Percentiles rank a stretch among this genome's conserved stretches.
These are phyloP conservation scores for Psilocybe tampanensis DNA, from an alignment of 768 basidiomycete species.

Conservation along the genomic window DNA sequence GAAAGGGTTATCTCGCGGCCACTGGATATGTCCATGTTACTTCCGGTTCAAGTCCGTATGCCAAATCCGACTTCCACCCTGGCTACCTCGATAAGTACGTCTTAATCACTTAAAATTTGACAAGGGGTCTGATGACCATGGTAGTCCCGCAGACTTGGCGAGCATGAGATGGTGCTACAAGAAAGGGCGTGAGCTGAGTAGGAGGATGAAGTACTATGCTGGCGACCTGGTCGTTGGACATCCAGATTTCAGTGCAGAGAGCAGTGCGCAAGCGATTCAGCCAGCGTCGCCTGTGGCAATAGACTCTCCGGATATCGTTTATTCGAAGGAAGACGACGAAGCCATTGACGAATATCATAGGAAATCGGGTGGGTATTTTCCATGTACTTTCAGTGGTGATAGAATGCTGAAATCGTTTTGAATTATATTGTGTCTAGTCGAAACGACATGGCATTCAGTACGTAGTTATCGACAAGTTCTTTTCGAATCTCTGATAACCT, in stretches of 20 bases:
- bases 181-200: conserved; percentile 50
- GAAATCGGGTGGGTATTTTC: conserved; percentile 27
- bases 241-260: conserved; percentile 36
- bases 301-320: conserved; percentile 37
- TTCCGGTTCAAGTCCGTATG: conserved; percentile 40
- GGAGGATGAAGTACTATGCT: conserved; percentile 51
- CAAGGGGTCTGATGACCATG: neutral
- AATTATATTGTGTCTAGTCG: conserved; percentile 22
- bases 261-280: conserved; percentile 30
- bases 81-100: conserved; percentile 47
- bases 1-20: conserved; percentile 48
- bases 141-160: conserved; percentile 44
- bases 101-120: neutral
- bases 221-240: conserved; percentile 39
- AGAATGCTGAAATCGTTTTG: too few species aligned
- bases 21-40: conserved; percentile 51
- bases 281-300: conserved; percentile 32
- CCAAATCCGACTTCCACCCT: conserved; percentile 46
- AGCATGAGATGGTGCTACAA: conserved; percentile 58
- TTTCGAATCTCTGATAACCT: neutral
- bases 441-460: conserved; percentile 46
- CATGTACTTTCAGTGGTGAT: neutral
- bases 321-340: conserved; percentile 41
- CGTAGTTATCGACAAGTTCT: neutral
- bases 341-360: conserved; percentile 41